Conservation (phyloP, 2,329 filamentous ascomycete genomes). For the Amesomyces nigricolor region DNA sequence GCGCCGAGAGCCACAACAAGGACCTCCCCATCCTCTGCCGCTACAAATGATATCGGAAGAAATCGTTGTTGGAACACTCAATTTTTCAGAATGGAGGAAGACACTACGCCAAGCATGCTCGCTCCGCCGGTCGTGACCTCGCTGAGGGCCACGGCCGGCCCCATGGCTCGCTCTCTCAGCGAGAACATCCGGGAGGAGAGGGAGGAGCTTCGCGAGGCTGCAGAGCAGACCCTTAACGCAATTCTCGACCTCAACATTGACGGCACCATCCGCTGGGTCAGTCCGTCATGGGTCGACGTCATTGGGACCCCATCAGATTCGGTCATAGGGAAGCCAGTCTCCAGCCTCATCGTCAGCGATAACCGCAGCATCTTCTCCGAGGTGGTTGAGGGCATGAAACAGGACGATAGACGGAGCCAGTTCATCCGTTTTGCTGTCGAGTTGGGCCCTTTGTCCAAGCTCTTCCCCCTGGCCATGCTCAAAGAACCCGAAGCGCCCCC, state of each 20-base stretch:
- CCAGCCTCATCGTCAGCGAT: constrained; percentile 71
- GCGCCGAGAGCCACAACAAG: constrained; percentile 7
- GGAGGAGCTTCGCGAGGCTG: constrained; percentile 89
- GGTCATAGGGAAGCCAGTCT: constrained; percentile 70
- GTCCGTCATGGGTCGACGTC: constrained; percentile 90
- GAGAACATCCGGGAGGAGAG: constrained; percentile 89
- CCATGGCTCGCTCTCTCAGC: constrained; percentile 66
- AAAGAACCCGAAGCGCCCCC: constrained; percentile 35
- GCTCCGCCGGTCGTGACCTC: constrained; percentile 50
- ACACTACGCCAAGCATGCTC: constrained; percentile 35
- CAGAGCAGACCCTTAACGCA: constrained; percentile 92
- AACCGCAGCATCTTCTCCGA: constrained; percentile 77
- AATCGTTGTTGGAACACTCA: constrained; percentile 27
- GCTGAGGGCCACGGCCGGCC: constrained; percentile 40
- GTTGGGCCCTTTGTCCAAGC: constrained; percentile 63
- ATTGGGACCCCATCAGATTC: constrained; percentile 71
- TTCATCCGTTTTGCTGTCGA: constrained; percentile 75
- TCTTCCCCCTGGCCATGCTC: constrained; percentile 44
- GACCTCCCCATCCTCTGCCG: constrained; percentile 2
- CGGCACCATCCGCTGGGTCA: constrained; percentile 89
- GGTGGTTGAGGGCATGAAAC: constrained; percentile 80
- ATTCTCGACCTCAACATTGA: constrained; percentile 92
- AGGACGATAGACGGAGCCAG: constrained; percentile 88
- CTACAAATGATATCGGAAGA: constrained; percentile 33
- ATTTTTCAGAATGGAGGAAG: constrained; percentile 40